Percentiles rank a stretch among this genome's conserved stretches.
Evolutionary conservation across 2,329 filamentous ascomycete species (phyloP).

Genomic region (Beauveria pseudobassiana): DNA sequence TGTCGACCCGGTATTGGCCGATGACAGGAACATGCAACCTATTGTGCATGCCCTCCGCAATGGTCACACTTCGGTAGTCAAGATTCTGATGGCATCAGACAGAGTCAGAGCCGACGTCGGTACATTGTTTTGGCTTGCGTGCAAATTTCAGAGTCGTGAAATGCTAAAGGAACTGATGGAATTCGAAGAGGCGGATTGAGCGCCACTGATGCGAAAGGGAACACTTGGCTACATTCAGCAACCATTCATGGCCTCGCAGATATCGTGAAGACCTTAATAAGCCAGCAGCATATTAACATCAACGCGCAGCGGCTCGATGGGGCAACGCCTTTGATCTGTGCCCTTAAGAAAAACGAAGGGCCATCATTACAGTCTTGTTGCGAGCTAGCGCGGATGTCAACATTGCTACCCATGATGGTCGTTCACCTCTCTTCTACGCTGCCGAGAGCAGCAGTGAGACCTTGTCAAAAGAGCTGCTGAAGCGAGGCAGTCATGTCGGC

Average conservation of each 20-base stretch:
- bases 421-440: not conserved
- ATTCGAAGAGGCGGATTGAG: not conserved
- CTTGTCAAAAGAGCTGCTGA: not conserved
- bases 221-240: conserved; percentile 2
- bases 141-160: not conserved
- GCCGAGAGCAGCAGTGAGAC: not conserved
- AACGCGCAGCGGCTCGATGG: not conserved
- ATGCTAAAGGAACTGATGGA: not conserved
- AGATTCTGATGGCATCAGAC: not conserved
- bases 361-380: not conserved
- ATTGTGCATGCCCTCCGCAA: not conserved
- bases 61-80: not conserved
- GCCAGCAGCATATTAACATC: not conserved
- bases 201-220: not conserved
- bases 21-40: not conserved
- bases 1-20: not conserved
- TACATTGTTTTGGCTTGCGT: not conserved
- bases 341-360: not conserved
- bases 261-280: not conserved
- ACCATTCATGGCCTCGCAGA: not conserved
- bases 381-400: not conserved
- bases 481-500: not conserved
- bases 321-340: not conserved
- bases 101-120: not conserved
- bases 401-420: not conserved